Evolutionary conservation across 2,329 filamentous ascomycete species (phyloP).

Genomic region (Helotiales sp.): DNA sequence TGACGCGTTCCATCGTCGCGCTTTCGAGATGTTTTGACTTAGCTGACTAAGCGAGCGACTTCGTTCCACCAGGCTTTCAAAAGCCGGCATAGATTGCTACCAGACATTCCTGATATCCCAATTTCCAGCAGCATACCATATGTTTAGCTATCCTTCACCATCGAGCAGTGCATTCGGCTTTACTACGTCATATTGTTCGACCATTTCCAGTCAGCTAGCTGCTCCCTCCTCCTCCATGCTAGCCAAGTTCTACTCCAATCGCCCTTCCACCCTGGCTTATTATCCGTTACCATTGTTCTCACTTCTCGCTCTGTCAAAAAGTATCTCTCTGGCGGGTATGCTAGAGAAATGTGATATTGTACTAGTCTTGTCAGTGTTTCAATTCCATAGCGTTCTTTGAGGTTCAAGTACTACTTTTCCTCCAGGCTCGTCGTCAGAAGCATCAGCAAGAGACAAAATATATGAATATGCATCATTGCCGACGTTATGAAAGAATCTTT

Average conservation of each 20-base stretch:
- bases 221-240: too few relatives aligned
- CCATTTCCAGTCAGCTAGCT: too few relatives aligned
- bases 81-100: too few relatives aligned
- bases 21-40: conserved; percentile 7
- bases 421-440: not conserved
- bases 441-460: not conserved
- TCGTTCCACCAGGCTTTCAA: too few relatives aligned
- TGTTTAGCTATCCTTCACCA: too few relatives aligned
- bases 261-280: too few relatives aligned
- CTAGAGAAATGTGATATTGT: not conserved
- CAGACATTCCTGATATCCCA: too few relatives aligned
- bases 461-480: conserved; percentile 1
- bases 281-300: not conserved
- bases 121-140: too few relatives aligned
- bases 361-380: not conserved
- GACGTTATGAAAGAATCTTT: not conserved
- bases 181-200: too few relatives aligned
- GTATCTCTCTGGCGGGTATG: not conserved
- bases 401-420: not conserved
- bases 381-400: not conserved
- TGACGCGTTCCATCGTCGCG: not conserved
- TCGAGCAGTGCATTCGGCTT: too few relatives aligned
- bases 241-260: too few relatives aligned
- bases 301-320: not conserved
- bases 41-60: not conserved